Evolutionary conservation across 768 basidiomycete species (phyloP), one percentile per base, ranked within the genome.

Genomic region (Boletus insuetus): DNA sequence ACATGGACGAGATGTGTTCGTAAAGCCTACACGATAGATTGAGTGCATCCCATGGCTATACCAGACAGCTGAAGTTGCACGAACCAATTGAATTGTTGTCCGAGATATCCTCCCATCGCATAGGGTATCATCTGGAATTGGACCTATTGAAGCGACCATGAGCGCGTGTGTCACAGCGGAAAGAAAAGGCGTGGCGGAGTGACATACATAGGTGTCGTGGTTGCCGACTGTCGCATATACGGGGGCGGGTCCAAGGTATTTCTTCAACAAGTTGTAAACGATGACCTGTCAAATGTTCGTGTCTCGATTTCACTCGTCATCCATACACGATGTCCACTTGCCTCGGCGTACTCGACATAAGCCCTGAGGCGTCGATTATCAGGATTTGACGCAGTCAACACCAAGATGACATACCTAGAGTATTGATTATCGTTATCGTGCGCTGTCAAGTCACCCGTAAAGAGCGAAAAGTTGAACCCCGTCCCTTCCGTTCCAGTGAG

Each of bases 161-260:
- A 51, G 40, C 2, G 42, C 2, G 9, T 24, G 16, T 3, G 16
- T 17, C 12, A 7, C 35, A 6, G 16, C 22, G 31, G 24, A 16
- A 22, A 26, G 10, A 44, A 14, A 20, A 39, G 17, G 24, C 3
- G 11, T 14, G 11, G 34, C 11, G 11, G 34, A 13, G 14, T 14
- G 45, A 26, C 51, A 32, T 6, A 86, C 83, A 69, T 87, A 87
- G 47, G 77, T 82, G 63, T 90, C 88, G 60, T 90, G 88, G 65
- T 90, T 90, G 4, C 88, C 88, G 3, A 89, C 73, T 0, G 83
- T 80, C n/a, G 84, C 81, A 59, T 88, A 90, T 2, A 89, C 75
- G 24, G 87, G 86, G 0, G 84, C 13, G 14, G 79, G 73, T 17
- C 81, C 81, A 24, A 87, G 73, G 55, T 73, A 75, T n/a, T 73